Percentiles rank a stretch among this genome's conserved stretches.
These are phyloP conservation scores for Fraxinus platypoda DNA, from an alignment of 305 asterid genomes.

Conservation along the genomic window DNA sequence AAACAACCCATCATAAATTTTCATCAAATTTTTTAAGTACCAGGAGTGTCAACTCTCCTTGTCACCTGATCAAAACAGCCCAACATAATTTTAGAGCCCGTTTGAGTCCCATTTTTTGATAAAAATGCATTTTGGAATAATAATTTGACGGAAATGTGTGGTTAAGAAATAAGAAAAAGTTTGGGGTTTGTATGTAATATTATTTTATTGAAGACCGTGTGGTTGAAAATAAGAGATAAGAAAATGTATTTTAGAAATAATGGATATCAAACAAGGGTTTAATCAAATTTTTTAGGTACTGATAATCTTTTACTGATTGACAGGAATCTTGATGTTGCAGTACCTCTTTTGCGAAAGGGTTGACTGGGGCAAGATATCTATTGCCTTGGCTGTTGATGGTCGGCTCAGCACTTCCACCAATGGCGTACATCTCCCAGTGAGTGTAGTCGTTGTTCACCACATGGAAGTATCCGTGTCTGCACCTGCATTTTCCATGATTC, in stretches of 20 bases:
- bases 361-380: not conserved
- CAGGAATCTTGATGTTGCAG: not conserved
- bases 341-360: not conserved
- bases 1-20: slow-evolving; percentile 1
- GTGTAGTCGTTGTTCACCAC: not conserved
- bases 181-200: no score
- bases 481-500: not conserved
- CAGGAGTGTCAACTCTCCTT: no score
- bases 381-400: not conserved
- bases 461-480: not conserved
- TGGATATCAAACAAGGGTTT: not conserved
- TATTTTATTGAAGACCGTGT: no score
- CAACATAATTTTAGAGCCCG: no score
- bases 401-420: slow-evolving; percentile 84
- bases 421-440: slow-evolving; percentile 66
- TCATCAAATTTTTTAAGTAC: not conserved
- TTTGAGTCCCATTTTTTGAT: no score
- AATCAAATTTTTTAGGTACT: not conserved
- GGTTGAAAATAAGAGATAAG: no score
- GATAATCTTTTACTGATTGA: not conserved
- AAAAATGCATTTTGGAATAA: no score
- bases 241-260: no score
- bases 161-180: no score
- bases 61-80: no score
- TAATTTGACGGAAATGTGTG: no score